Evolutionary conservation across 208 protist species (phyloP), one percentile per base, ranked within the genome.

Genomic region (Wallacemonas sp.): DNA sequence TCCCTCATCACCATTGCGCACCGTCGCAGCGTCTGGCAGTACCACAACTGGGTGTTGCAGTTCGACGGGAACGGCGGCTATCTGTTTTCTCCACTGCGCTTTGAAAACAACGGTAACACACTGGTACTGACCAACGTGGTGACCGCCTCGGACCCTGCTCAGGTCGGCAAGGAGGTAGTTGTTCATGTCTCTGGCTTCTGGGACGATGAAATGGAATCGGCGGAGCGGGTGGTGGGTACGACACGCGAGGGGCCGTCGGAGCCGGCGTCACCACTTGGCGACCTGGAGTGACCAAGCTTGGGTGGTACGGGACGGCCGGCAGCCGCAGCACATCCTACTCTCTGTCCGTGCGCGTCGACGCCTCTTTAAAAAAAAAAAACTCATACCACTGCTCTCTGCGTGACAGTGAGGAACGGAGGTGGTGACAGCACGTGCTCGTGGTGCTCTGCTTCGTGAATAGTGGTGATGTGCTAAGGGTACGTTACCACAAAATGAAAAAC

Each of bases 1-100:
- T 88, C 91, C 12, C 73, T 92, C 44, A 84, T 97, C 50, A 94
- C 89, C 6, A 92, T 97, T 33, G 82, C 87, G 1, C 87, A 95
- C 66, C 82, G 89, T 10, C 85, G 76, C 29, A 85, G 73, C 13
- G 71, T 93, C 19, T 92, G 85, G 81, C 34, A 65, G 41, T 77
- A 93, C 69, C 91, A 97, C 71, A 89, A 92, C 71, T 90, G 71
- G 78, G 79, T 93, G 27, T 68, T 97, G 12, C 75, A 78, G 34
- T 90, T 97, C 48, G 85, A 97, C 55, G 89, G 83, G 9, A 64
- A 68, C 21, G 86, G 88, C 22, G 73, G 70, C 17, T 93, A 81
- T 65, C 68, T 86, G 63, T 93, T 93, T 66, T 83, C 83, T 0
- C 83, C 87, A 8, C 57, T 93, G 22, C 67, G 58, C 5, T 74